phyloP scores from a whole-genome alignment of 495 filamentous ascomycete genomes.

The Aspergillus ellipticus region DNA sequence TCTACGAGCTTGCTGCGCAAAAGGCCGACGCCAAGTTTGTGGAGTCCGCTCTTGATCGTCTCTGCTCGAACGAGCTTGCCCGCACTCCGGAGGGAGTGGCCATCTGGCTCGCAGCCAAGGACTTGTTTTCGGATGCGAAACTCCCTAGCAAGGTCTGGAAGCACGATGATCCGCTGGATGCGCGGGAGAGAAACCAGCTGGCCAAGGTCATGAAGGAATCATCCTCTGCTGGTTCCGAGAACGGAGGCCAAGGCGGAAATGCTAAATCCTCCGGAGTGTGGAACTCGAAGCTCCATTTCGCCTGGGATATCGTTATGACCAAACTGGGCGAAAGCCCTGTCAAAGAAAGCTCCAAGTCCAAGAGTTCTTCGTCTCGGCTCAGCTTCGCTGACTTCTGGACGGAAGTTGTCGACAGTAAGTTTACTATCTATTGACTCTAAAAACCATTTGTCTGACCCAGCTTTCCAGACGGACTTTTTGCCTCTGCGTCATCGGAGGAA shows the following conservation, averaged over 20 bases:
- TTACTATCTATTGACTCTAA: neutral
- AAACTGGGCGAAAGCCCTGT: conserved; percentile 30
- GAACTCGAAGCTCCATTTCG: conserved; percentile 79
- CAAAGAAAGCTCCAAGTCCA: conserved; percentile 27
- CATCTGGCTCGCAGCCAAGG: conserved; percentile 71
- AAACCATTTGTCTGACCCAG: conserved; percentile 7
- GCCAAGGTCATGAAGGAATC: conserved; percentile 78
- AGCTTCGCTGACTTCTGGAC: conserved; percentile 80
- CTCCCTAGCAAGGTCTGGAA: conserved; percentile 72
- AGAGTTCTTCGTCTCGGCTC: conserved; percentile 34
- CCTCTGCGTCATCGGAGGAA: conserved; percentile 72
- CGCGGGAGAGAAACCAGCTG: conserved; percentile 57
- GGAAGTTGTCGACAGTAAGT: conserved; percentile 80
- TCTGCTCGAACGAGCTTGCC: conserved; percentile 60
- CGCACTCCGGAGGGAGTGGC: conserved; percentile 84
- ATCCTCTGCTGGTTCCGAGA: conserved; percentile 47
- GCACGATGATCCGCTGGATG: conserved; percentile 61
- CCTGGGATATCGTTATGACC: conserved; percentile 74
- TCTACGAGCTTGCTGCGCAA: conserved; percentile 40
- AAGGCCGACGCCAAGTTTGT: conserved; percentile 44
- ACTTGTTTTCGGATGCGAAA: conserved; percentile 58
- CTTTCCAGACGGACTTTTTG: conserved; percentile 72
- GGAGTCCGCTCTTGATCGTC: conserved; percentile 56
- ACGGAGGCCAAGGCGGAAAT: conserved; percentile 36
- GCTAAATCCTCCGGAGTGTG: conserved; percentile 66